Base-by-base conservation (phyloP, 805 yeast genomes). In the Suhomyces sp. region DNA sequence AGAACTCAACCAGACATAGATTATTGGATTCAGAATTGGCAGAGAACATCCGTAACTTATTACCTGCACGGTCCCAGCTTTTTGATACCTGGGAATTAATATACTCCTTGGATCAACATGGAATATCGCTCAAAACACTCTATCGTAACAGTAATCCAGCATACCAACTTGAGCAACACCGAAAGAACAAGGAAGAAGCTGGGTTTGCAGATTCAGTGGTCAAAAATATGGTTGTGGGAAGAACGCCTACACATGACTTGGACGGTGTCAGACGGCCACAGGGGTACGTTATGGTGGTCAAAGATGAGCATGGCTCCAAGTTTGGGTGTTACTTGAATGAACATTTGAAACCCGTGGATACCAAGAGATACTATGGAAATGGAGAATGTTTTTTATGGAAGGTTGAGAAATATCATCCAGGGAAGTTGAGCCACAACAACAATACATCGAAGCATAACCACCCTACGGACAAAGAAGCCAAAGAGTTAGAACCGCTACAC, bases 361-460 rank as follows among this genome's bases (percentile, higher is more conserved):
- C 76, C 31, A 77, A 77, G 49, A 70, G 86, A 38, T 91, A 81
- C 61, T 84, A 81, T 48, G 98, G 98, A 1, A 90, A 90, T 60
- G 96, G 97, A 1, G 96, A 91, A 57, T 88, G 98, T 53, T 90
- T 93, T 50, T 68, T 91, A 15, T 91, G 96, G 96, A 84, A 81
- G 45, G 52, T 75, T n/a, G 84, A 77, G 42, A 60, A 54, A 68
- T 70, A 34, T 56, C 60, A 46, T 21, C 51, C 47, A 2, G 36
- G 38, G 19, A 28, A 40, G 13, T 28, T 48, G n/a, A 29, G 32
- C n/a, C 45, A 42, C 36, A 14, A 28, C 16, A 27, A 28, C 6
- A 23, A 20, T 6, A n/a, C n/a, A 6, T 13, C 28, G 7, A n/a
- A n/a, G n/a, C n/a, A n/a, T n/a, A n/a, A n/a, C n/a, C 19, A 11